Evolutionary conservation across 768 basidiomycete genomes (phyloP).

Genomic region (Suillus clintonianus): DNA sequence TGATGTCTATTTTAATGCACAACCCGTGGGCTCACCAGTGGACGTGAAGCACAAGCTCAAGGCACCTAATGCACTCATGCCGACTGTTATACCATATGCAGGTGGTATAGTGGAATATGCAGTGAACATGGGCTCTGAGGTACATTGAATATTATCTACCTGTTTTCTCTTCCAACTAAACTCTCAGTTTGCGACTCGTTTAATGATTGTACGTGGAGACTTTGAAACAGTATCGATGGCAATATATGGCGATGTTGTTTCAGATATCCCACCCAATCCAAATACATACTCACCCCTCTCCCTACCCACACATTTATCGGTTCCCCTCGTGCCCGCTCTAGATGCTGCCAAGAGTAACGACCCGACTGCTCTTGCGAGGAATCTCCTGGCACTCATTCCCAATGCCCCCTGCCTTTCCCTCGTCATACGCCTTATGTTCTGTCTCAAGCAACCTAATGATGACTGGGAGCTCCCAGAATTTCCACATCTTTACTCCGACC

Average conservation of each 20-base stretch:
- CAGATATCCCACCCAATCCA: conserved; percentile 41
- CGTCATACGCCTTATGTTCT: conserved; percentile 73
- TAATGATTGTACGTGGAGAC: conserved; percentile 80
- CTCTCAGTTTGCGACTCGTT: conserved; percentile 65
- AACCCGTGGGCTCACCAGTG: conserved; percentile 45
- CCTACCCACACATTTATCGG: conserved; percentile 35
- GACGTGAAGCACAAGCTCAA: conserved; percentile 59
- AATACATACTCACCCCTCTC: conserved; percentile 43
- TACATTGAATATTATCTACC: conserved; percentile 22
- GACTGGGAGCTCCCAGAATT: conserved; percentile 80
- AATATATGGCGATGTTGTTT: conserved; percentile 54
- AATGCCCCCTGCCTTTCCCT: conserved; percentile 64
- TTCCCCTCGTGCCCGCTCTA: conserved; percentile 49
- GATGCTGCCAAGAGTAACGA: conserved; percentile 63
- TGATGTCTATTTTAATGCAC: conserved; percentile 75
- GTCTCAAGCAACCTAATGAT: conserved; percentile 75
- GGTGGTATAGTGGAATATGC: conserved; percentile 67
- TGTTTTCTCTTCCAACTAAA: conserved; percentile 4
- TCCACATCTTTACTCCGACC: conserved; percentile 66
- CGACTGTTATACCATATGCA: conserved; percentile 69
- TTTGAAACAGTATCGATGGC: conserved; percentile 69
- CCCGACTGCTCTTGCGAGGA: conserved; percentile 61
- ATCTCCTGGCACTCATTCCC: conserved; percentile 62
- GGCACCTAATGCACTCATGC: conserved; percentile 70
- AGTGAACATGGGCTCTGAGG: conserved; percentile 73